Base-by-base conservation (phyloP, 2,329 filamentous ascomycete genomes). In the Aspergillus novofumigatus region DNA sequence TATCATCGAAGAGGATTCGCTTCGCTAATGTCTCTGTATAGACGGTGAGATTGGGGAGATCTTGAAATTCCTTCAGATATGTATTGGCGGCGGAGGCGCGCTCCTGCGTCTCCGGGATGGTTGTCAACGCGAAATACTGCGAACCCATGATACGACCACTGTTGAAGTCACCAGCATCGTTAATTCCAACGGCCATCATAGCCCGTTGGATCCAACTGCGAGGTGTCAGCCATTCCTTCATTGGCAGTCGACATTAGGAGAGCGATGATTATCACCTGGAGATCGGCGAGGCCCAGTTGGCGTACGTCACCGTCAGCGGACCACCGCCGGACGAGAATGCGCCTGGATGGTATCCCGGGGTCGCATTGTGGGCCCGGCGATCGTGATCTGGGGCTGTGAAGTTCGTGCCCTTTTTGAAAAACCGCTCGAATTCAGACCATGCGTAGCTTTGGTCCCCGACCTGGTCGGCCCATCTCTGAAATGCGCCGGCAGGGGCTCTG, bases 1-100 rank as follows among this genome's bases (percentile, higher is more conserved):
- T 54, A 2, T 47, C 42, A 29, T 52, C 49, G 38, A 62, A 60
- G 41, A 53, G 51, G 21, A 60, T 59, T n/a, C 52, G 53, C 32
- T 60, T 49, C 17, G 58, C 60, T 25, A 59, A 25, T 3, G 58
- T 62, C 11, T 32, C 20, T 4, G 48, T 49, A 29, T 62, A 60
- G 38, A 59, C 7, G 9, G 25, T 51, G 20, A 58, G 38, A 10
- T 48, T 53, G 10, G 45, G 21, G 6, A 49, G 45, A 20, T 49
- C 23, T 14, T 51, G 25, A 7, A 47, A 32, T 38, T 41, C 9
- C 3, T 28, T 29, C 14, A 58, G 52, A 44, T 58, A 55, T 47
- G 52, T 45, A 21, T 35, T 54, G 20, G 51, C 44, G 2, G 56
- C 56, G 11, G 56, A 57, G 25, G 42, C 50, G 17, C 59, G 35